A percentile compares a stretch with the other conserved stretches of the same genome.
Evolutionary conservation across 495 filamentous ascomycete species (phyloP).

Genomic region (Penicillium nucicola): DNA sequence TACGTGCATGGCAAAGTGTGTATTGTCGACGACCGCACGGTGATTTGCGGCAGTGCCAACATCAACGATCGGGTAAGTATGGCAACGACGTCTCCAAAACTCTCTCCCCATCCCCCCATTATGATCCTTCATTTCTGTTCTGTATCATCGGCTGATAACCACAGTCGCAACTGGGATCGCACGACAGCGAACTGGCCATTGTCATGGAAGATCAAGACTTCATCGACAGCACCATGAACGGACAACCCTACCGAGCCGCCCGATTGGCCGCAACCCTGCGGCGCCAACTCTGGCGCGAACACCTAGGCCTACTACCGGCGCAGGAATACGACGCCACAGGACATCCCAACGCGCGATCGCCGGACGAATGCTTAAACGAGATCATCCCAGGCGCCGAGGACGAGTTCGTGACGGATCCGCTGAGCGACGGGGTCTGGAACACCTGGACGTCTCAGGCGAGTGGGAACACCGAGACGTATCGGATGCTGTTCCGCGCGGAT

Average conservation of each 20-base stretch:
- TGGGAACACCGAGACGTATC: conserved; percentile 78
- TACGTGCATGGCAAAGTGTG: conserved; percentile 89
- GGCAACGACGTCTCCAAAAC: neutral
- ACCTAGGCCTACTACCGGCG: conserved; percentile 76
- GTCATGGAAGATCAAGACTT: conserved; percentile 82
- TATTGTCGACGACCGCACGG: conserved; percentile 78
- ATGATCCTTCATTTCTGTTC: neutral
- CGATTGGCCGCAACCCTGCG: conserved; percentile 77
- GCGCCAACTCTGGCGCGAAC: conserved; percentile 87
- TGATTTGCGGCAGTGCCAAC: conserved; percentile 85
- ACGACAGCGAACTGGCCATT: conserved; percentile 90
- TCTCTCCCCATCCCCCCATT: neutral
- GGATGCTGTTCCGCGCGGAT: conserved; percentile 87
- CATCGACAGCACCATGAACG: conserved; percentile 76
- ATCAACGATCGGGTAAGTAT: conserved; percentile 76
- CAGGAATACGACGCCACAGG: conserved; percentile 67
- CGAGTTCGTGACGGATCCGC: conserved; percentile 77
- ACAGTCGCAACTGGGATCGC: conserved; percentile 77
- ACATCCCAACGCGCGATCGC: conserved; percentile 80
- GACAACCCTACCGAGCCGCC: conserved; percentile 68
- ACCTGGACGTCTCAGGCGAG: conserved; percentile 76
- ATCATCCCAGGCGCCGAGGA: conserved; percentile 61
- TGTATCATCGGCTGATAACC: conserved; percentile 9
- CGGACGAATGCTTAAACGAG: conserved; percentile 69
- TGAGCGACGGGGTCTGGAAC: conserved; percentile 78